phyloP scores from a whole-genome alignment of 768 basidiomycete genomes.

The Tricholoma matsutake region DNA sequence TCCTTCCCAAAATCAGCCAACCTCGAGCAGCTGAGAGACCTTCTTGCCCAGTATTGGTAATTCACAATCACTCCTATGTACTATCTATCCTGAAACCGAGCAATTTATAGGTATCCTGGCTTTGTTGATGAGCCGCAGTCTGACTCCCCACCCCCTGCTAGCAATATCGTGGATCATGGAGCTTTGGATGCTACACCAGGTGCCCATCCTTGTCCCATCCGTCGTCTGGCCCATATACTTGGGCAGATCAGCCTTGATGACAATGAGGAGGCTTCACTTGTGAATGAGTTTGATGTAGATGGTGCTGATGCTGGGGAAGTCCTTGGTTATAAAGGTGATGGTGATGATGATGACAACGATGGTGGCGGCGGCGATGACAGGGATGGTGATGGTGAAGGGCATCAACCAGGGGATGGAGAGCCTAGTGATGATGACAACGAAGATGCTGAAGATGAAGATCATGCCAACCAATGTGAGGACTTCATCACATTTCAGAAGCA shows the following conservation, averaged over 20 bases:
- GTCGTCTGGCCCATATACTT: not conserved
- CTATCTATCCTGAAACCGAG: not conserved
- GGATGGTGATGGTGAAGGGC: not conserved
- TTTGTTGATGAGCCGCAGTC: not conserved
- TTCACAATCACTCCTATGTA: too few species aligned
- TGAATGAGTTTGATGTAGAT: not conserved
- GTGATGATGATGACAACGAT: not conserved
- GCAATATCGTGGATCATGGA: too few species aligned
- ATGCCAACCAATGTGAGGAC: too few species aligned
- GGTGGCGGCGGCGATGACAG: not conserved
- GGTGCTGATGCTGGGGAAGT: conserved; percentile 4
- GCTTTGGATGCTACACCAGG: too few species aligned
- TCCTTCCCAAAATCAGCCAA: not conserved
- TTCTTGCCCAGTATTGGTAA: not conserved
- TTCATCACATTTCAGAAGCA: conserved; percentile 10
- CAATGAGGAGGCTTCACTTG: not conserved
- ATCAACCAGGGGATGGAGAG: not conserved
- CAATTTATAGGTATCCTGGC: not conserved
- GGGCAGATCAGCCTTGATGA: not conserved
- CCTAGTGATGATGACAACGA: not conserved
- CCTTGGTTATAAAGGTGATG: conserved; percentile 2
- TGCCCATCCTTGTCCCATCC: not conserved
- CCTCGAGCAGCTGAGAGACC: not conserved
- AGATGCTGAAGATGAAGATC: not conserved
- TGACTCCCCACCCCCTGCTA: not conserved